These are phyloP conservation scores for Cutaneotrichosporon cutaneum DNA, from an alignment of 1,284 basidiomycete species.

Conservation along the genomic window DNA sequence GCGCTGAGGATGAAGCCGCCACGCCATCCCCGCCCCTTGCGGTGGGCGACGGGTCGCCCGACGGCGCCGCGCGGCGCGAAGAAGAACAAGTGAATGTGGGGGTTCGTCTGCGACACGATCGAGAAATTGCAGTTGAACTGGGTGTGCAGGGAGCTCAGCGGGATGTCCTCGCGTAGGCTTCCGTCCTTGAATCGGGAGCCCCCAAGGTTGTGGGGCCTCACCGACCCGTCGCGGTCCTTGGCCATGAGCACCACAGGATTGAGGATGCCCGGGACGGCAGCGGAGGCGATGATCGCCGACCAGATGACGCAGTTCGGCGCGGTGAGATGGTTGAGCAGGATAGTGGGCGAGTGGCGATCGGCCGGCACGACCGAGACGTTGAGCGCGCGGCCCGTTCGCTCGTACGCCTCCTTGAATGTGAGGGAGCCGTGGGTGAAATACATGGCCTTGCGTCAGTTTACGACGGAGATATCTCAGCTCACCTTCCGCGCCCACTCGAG, in stretches of 20 bases:
- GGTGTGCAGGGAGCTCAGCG: slow-evolving; percentile 85
- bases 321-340: slow-evolving; percentile 91
- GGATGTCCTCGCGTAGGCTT: slow-evolving; percentile 87
- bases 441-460: slow-evolving; percentile 53
- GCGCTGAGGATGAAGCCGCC: slow-evolving; percentile 93
- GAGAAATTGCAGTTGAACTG: slow-evolving; percentile 95
- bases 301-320: slow-evolving; percentile 77
- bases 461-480: slow-evolving; percentile 50
- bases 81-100: slow-evolving; percentile 97
- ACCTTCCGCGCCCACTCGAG: slow-evolving; percentile 83
- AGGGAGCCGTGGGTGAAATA: slow-evolving; percentile 93
- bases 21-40: slow-evolving; percentile 64
- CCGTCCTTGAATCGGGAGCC: slow-evolving; percentile 85
- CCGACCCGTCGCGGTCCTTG: slow-evolving; percentile 76
- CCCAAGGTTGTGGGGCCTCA: slow-evolving; percentile 93
- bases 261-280: slow-evolving; percentile 53
- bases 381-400: slow-evolving; percentile 82
- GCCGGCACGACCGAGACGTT: slow-evolving; percentile 95
- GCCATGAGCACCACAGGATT: slow-evolving; percentile 77
- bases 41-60: slow-evolving; percentile 56
- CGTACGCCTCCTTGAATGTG: slow-evolving; percentile 94
- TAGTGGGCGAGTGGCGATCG: slow-evolving; percentile 94
- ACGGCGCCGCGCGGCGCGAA: slow-evolving; percentile 92
- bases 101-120: slow-evolving; percentile 90
- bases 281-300: slow-evolving; percentile 55